Percentiles rank a stretch among this genome's conserved stretches.
Evolutionary conservation across 2,329 filamentous ascomycete species (phyloP).

Genomic region (Penicillium thymicola): DNA sequence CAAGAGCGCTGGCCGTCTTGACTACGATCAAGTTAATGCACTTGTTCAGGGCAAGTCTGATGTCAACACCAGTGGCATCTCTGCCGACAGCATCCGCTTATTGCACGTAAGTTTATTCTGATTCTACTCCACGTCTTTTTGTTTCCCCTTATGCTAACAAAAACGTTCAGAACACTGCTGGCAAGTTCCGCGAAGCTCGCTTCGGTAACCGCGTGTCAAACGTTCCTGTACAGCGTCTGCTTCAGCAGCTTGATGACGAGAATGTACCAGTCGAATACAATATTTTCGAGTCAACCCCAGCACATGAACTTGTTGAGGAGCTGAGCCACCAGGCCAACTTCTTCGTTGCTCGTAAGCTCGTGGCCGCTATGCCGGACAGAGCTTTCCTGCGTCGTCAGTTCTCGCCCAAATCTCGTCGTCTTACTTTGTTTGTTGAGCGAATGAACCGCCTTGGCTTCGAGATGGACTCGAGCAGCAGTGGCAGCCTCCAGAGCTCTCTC

Average conservation of each 20-base stretch:
- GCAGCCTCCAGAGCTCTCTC: conserved; percentile 86
- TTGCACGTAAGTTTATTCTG: conserved; percentile 59
- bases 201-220: conserved; percentile 75
- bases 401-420: conserved; percentile 78
- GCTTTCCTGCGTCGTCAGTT: conserved; percentile 85
- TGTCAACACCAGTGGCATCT: conserved; percentile 62
- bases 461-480: conserved; percentile 85
- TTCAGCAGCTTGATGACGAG: conserved; percentile 95
- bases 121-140: not conserved
- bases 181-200: conserved; percentile 86
- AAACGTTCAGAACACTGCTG: conserved; percentile 62
- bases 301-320: conserved; percentile 93
- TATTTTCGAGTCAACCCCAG: conserved; percentile 85
- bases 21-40: conserved; percentile 80
- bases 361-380: conserved; percentile 78
- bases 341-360: conserved; percentile 81
- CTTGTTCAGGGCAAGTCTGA: conserved; percentile 65
- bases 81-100: conserved; percentile 73
- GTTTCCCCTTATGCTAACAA: conserved; percentile 1
- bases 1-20: conserved; percentile 83
- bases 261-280: conserved; percentile 96
- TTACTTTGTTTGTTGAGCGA: conserved; percentile 86
- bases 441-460: conserved; percentile 90
- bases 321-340: conserved; percentile 89
- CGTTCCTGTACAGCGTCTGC: conserved; percentile 79